These are phyloP conservation scores for Calonectria ilicicola DNA, from an alignment of 2,329 filamentous ascomycete species.

Conservation along the genomic window DNA sequence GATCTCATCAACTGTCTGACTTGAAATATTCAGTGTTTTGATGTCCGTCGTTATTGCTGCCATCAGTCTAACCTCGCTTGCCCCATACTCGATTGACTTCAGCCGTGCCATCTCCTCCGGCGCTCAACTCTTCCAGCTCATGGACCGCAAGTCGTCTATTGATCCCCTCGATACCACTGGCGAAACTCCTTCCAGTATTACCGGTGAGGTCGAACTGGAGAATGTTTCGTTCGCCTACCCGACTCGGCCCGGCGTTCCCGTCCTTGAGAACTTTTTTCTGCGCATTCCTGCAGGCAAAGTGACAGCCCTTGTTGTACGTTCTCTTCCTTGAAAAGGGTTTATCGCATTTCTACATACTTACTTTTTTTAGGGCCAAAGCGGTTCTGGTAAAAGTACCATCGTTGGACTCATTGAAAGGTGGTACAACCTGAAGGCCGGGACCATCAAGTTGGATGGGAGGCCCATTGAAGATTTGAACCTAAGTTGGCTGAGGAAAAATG, in stretches of 20 bases:
- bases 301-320: conserved; percentile 56
- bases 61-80: conserved; percentile 50
- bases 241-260: conserved; percentile 54
- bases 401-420: conserved; percentile 54
- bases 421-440: conserved; percentile 50
- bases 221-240: conserved; percentile 60
- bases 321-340: conserved; percentile 29
- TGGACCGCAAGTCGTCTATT: conserved; percentile 52
- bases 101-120: conserved; percentile 52
- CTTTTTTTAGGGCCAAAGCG: conserved; percentile 46
- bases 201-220: conserved; percentile 52
- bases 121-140: conserved; percentile 51
- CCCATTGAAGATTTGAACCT: conserved; percentile 50
- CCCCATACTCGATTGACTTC: conserved; percentile 53
- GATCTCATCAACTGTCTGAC: neutral
- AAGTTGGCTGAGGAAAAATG: conserved; percentile 52
- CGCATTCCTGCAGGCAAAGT: conserved; percentile 59
- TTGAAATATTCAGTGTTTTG: conserved; percentile 45
- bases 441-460: conserved; percentile 51
- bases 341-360: neutral
- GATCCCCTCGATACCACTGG: conserved; percentile 50
- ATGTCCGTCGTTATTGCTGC: conserved; percentile 54
- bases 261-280: conserved; percentile 56
- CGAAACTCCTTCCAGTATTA: conserved; percentile 42
- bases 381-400: conserved; percentile 55